These are phyloP conservation scores for Claviceps africana DNA, from an alignment of 2,329 filamentous ascomycete genomes.

Conservation along the genomic window DNA sequence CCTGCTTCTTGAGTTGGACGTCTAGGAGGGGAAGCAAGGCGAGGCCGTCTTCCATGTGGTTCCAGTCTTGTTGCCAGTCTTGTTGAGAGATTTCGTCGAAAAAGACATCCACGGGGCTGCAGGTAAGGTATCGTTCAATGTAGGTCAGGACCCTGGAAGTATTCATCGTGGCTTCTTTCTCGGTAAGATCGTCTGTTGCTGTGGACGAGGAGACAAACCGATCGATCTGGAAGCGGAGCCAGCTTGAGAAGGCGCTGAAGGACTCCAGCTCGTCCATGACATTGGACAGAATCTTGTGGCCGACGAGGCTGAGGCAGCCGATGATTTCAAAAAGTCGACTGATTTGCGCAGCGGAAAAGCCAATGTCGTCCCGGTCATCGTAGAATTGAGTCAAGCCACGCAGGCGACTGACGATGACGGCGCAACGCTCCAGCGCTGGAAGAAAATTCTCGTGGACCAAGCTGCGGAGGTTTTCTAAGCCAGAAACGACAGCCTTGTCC, in stretches of 20 bases:
- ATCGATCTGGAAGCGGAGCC: slow-evolving; percentile 75
- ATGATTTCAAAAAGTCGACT: slow-evolving; percentile 55
- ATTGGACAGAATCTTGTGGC: slow-evolving; percentile 56
- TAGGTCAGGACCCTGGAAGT: slow-evolving; percentile 61
- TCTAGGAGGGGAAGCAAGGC: slow-evolving; percentile 34
- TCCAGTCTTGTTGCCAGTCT: slow-evolving; percentile 35
- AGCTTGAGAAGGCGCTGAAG: slow-evolving; percentile 66
- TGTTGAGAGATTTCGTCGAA: slow-evolving; percentile 36
- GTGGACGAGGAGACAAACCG: slow-evolving; percentile 50
- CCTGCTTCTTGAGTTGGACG: slow-evolving; percentile 33
- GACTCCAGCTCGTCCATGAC: slow-evolving; percentile 65
- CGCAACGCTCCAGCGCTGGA: slow-evolving; percentile 71
- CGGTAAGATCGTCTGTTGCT: slow-evolving; percentile 55
- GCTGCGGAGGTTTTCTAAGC: slow-evolving; percentile 62
- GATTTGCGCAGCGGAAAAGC: slow-evolving; percentile 50
- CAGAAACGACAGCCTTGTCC: slow-evolving; percentile 73
- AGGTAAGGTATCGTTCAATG: slow-evolving; percentile 54
- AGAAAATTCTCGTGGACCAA: slow-evolving; percentile 79
- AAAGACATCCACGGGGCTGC: slow-evolving; percentile 50
- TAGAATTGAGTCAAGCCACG: slow-evolving; percentile 74
- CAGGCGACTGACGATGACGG: slow-evolving; percentile 68
- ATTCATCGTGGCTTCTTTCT: slow-evolving; percentile 66
- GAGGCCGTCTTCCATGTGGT: slow-evolving; percentile 28
- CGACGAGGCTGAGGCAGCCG: slow-evolving; percentile 60
- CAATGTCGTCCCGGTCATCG: slow-evolving; percentile 49